Conservation (phyloP, 2,329 filamentous ascomycete species). For the Achaetomium macrosporum region DNA sequence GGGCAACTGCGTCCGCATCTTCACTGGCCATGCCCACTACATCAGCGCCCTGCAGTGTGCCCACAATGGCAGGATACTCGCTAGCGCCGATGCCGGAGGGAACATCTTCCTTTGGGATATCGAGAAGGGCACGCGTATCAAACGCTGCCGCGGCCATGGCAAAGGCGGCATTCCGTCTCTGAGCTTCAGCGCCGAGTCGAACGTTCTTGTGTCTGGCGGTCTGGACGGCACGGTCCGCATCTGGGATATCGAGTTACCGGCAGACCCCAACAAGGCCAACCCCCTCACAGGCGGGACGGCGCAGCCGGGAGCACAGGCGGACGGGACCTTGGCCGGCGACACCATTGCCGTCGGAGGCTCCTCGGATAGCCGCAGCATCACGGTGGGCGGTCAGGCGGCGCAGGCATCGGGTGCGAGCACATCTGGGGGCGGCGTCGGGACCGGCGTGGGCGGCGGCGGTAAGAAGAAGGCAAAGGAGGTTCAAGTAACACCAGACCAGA, state of each 20-base stretch:
- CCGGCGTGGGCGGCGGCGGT: conserved; percentile 28
- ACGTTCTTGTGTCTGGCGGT: conserved; percentile 80
- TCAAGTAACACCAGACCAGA: conserved; percentile 85
- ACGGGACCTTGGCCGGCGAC: conserved; percentile 30
- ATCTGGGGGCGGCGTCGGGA: conserved; percentile 29
- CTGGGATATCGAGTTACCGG: conserved; percentile 79
- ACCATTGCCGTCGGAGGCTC: conserved; percentile 36
- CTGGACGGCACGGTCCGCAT: conserved; percentile 88
- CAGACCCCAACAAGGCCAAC: conserved; percentile 56
- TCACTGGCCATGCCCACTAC: conserved; percentile 84
- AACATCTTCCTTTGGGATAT: conserved; percentile 95
- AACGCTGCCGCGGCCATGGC: conserved; percentile 88
- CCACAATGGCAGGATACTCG: conserved; percentile 83
- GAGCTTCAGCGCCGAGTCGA: conserved; percentile 89
- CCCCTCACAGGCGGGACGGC: conserved; percentile 24
- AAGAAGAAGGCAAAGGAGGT: conserved; percentile 88
- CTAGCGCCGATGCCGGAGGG: conserved; percentile 80
- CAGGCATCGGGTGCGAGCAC: conserved; percentile 32
- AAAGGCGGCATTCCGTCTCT: conserved; percentile 92
- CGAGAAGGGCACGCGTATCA: conserved; percentile 75
- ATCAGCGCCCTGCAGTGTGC: conserved; percentile 81
- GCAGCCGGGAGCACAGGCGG: conserved; percentile 26
- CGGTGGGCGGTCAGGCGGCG: conserved; percentile 43
- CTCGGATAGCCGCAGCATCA: conserved; percentile 32
- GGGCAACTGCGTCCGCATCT: conserved; percentile 81